Base-by-base conservation (phyloP, 2,329 filamentous ascomycete genomes). In the Diplodia scrobiculata region DNA sequence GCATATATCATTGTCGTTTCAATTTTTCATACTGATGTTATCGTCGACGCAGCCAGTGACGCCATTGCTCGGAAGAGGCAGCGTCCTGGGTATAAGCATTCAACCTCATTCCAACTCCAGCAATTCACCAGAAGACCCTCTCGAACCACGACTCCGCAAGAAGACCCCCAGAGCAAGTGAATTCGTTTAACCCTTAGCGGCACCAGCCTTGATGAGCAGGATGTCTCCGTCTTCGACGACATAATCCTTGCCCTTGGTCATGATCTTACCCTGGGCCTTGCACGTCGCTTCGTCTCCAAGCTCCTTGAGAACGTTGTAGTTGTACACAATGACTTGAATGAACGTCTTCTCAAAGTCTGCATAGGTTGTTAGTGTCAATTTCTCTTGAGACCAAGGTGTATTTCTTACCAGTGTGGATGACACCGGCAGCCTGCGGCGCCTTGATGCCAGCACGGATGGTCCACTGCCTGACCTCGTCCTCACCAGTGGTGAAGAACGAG, bases 231-330 rank as follows among this genome's bases (percentile, higher is more conserved):
- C 91, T 77, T 93, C 88, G 11, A 95, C 87, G 5, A 94, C 86
- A 78, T 99, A 98, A 62, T 98, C 94, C 84, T 98, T 98, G 76
- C 95, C 95, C 85, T 99, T 99, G 67, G 94, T 98, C 89, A 97
- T 91, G 71, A 99, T 80, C 84, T 99, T 99, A 74, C 95, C 95
- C 80, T 94, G 94, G 29, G 94, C 87, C 84, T 93, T 96, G 71
- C 97, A 91, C 71, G 90, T 87, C 27, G 87, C 83, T 83, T 99
- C 95, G 70, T 96, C 92, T 63, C 94, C 94, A 58, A 91, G 83
- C 80, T 98, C 95, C 81, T 89, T 92, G 64, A 99, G 82, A 1
- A 85, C 81, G 29, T 77, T 83, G 81, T 87, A 99, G 83, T 97
- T 98, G 83, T 96, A 98, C 34, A 97, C 92, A 70, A 99, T 86